phyloP scores from a whole-genome alignment of 1,139 yeast species.

The Yamadazyma epiphylla region DNA sequence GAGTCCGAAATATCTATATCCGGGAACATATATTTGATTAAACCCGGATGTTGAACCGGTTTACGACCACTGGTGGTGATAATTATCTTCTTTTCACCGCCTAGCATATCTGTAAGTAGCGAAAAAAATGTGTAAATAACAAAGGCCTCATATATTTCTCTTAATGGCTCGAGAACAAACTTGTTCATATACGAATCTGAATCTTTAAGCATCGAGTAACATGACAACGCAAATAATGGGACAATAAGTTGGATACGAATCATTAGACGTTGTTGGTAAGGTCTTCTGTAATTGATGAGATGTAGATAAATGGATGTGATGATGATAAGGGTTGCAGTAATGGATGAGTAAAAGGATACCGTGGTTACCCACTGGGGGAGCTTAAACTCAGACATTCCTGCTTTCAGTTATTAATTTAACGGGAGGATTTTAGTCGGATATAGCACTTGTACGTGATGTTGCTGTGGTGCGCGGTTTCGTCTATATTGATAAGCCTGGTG shows the following conservation, averaged over 20 bases:
- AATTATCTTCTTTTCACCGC: conserved; percentile 87
- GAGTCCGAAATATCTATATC: conserved; percentile 87
- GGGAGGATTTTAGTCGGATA: too few species aligned
- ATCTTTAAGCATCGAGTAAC: conserved; percentile 50
- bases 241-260: conserved; percentile 73
- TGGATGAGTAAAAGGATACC: conserved; percentile 31
- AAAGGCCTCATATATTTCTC: conserved; percentile 94
- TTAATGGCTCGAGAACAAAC: conserved; percentile 62
- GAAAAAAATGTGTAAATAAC: conserved; percentile 92
- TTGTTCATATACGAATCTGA: conserved; percentile 34
- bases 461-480: too few species aligned
- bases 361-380: conserved; percentile 33
- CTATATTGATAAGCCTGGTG: too few species aligned
- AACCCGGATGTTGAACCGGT: conserved; percentile 72
- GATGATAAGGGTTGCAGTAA: conserved; percentile 31
- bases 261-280: conserved; percentile 81
- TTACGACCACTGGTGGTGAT: conserved; percentile 68
- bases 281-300: conserved; percentile 71
- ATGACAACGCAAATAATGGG: conserved; percentile 53
- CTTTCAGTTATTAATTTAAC: too few species aligned
- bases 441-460: too few species aligned
- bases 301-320: conserved; percentile 30
- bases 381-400: conserved; percentile 2
- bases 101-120: conserved; percentile 74
- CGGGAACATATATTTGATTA: conserved; percentile 44